Evolutionary conservation across 306 rosid genomes (phyloP).

Genomic region (Abrus pulchellus): DNA sequence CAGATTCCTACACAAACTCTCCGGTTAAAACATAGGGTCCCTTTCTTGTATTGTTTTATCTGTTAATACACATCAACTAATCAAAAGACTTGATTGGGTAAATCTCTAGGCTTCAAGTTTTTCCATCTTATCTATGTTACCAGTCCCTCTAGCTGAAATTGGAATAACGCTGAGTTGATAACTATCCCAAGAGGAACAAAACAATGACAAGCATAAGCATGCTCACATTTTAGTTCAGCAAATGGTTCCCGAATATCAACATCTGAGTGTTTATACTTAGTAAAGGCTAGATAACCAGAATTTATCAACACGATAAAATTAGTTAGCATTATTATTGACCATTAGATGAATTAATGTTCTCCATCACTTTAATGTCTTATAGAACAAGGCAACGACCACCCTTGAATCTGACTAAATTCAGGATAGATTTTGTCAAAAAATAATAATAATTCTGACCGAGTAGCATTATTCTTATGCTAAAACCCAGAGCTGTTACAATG

Average conservation of each 20-base stretch:
- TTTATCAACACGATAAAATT: neutral
- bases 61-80: conserved; percentile 1
- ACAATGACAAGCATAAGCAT: neutral
- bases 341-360: neutral
- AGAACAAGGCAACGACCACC: neutral
- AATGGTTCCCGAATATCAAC: neutral
- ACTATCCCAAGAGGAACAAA: neutral
- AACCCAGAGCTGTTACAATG: neutral
- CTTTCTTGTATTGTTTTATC: neutral
- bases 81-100: conserved; percentile 6
- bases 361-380: conserved; percentile 1
- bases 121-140: neutral
- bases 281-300: conserved; percentile 6
- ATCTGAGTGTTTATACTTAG: neutral
- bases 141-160: neutral
- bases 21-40: neutral
- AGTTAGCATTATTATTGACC: neutral
- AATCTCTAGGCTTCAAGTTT: conserved; percentile 25
- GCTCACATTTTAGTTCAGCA: neutral
- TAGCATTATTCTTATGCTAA: neutral
- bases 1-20: neutral
- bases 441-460: neutral
- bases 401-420: neutral
- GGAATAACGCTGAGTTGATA: neutral
- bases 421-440: neutral